Base-by-base conservation (phyloP, 306 rosid genomes). In the Malus orientalis region DNA sequence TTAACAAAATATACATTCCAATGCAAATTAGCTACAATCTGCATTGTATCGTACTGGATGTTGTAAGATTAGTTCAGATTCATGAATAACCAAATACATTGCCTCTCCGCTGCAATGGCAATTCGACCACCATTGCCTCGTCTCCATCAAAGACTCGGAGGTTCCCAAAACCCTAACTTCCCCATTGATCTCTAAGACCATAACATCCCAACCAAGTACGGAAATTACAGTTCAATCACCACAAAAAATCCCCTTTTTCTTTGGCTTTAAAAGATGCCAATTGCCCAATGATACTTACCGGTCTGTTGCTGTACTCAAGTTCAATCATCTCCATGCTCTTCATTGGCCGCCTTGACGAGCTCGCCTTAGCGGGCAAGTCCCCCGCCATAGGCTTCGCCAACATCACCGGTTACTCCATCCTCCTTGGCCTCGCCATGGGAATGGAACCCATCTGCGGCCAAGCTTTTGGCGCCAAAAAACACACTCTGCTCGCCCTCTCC, bases 371-470 rank as follows among this genome's bases (percentile, higher is more conserved):
- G 3, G 98, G 93, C 16, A 97, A 97, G 1, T 90, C 97, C 4
- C 86, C 88, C 0, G 96, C 96, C 2, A 32, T 88, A 11, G 96
- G 92, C 20, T 95, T 95, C 9, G 95, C 96, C 11, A 92, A 90
- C 92, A 95, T 95, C 85, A 90, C 96, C 15, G 97, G 98, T 18
- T 95, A 95, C 79, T 95, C 97, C 1, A 86, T 95, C 16, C 95
- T 95, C 58, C 88, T 96, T 1, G 98, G 98, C 14, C 90, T 92
- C 0, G 96, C 97, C 13, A 81, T 90, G 22, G 97, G 97, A n/a
- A 92, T 95, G 97, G 97, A 90, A 47, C 96, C 98, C 7, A 86
- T 94, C 78, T 92, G 96, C 49, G 89, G 89, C 6, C 98, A 94
- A 78, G 96, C 97, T 33, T 94, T 87, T 67, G 98, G 98, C 19